Evolutionary conservation across 495 filamentous ascomycete genomes (phyloP), one percentile per base, ranked within the genome.

Genomic region (Podospora pseudoanserina): DNA sequence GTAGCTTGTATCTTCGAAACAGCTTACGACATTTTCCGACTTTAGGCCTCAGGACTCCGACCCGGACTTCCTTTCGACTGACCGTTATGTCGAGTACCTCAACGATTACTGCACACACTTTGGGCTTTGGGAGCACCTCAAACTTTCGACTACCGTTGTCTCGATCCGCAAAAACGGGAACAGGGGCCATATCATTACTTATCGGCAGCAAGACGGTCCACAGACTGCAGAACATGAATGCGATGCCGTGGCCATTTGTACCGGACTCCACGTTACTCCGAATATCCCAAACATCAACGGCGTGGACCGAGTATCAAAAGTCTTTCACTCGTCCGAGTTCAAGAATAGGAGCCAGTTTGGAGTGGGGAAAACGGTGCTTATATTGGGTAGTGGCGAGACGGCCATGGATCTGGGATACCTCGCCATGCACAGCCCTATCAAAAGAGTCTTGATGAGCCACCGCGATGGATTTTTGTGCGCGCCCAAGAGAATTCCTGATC

Each of bases 371-470:
- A 74, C 80, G 5, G 74, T 84, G 19, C 56, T 83, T 68, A 76
- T 84, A 19, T 71, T 84, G 19, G 81, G 80, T 1, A 76, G 72
- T 39, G 82, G 81, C 2, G 82, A 84, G 70, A 83, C 82, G 0
- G 79, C 72, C 3, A 76, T 78, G 59, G 81, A 83, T 63, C 73
- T 82, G 4, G 70, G 79, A 18, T 79, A 80, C 65, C 68, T 82
- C 65, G 77, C 79, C 16, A 75, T 82, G 11, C 82, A 80, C 15
- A 69, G 72, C 2, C 70, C 74, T 0, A 80, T 81, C 16, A 74
- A 77, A 66, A 68, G 73, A 19, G 79, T 82, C 5, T 70, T 80
- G 4, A 74, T 83, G 67, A 77, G 77, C 68, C 81, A 83, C 65
- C 60, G 78, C 19, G 77, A 78, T 62, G 81, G 80, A 19, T 84